These are phyloP conservation scores for Colletotrichum higginsianum DNA, from an alignment of 2,329 filamentous ascomycete species.

Conservation along the genomic window DNA sequence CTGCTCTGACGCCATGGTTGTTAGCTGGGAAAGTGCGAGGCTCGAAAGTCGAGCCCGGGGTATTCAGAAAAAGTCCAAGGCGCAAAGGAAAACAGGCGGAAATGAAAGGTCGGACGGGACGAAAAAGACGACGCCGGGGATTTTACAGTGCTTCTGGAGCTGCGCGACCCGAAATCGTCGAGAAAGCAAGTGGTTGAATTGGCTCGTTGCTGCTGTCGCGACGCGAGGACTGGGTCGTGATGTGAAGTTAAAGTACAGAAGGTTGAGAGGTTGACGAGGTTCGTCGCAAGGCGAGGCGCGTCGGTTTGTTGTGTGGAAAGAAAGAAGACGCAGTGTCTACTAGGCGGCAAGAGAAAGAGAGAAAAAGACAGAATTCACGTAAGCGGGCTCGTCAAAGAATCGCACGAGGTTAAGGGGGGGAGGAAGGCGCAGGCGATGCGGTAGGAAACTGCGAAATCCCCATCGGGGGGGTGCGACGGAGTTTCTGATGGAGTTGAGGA, in stretches of 20 bases:
- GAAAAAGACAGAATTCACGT: background rate
- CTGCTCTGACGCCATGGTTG: constrained; percentile 13
- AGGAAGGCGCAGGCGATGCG: background rate
- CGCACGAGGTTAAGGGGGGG: background rate
- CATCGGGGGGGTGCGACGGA: constrained; percentile 15
- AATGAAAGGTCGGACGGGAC: constrained; percentile 4
- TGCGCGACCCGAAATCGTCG: background rate
- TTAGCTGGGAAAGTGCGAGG: constrained; percentile 30
- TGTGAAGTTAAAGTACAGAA: constrained; percentile 3
- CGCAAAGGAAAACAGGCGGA: constrained; percentile 2
- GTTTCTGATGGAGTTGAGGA: background rate
- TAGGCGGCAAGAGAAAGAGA: background rate
- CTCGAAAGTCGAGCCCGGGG: background rate
- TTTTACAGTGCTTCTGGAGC: constrained; percentile 29
- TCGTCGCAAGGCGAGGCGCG: constrained; percentile 14
- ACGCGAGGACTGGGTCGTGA: background rate
- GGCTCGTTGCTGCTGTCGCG: constrained; percentile 5
- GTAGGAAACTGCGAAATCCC: constrained; percentile 20
- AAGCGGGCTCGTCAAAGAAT: constrained; percentile 14
- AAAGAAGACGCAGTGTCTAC: background rate
- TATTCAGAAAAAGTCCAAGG: background rate
- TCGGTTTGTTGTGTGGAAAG: background rate
- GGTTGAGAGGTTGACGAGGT: background rate
- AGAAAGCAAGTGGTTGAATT: constrained; percentile 14
- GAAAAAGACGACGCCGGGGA: background rate